Conservation (phyloP, 768 basidiomycete genomes). For the Mycena haematopus region DNA sequence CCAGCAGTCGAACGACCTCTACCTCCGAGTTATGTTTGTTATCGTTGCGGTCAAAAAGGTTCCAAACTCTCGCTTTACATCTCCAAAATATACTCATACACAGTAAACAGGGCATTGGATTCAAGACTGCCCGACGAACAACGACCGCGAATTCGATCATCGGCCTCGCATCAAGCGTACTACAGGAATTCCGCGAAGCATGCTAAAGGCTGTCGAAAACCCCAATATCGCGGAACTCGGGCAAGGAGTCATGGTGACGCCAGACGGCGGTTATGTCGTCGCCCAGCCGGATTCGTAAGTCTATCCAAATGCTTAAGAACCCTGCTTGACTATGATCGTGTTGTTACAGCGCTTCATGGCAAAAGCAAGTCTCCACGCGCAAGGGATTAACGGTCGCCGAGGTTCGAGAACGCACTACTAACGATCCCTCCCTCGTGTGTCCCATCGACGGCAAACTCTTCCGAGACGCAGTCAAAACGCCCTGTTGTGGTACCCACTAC, state of each 20-base stretch:
- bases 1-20: constrained; percentile 71
- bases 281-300: constrained; percentile 96
- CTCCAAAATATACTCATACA: constrained; percentile 20
- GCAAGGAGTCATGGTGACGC: constrained; percentile 97
- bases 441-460: constrained; percentile 93
- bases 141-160: constrained; percentile 93
- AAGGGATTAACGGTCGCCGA: constrained; percentile 88
- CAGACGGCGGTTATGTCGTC: constrained; percentile 97
- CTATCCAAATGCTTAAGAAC: neutral
- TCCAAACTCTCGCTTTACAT: constrained; percentile 29
- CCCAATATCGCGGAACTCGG: constrained; percentile 72
- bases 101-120: constrained; percentile 91
- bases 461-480: constrained; percentile 93
- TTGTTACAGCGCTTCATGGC: constrained; percentile 82
- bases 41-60: constrained; percentile 99
- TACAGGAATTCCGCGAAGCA: constrained; percentile 97
- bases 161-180: constrained; percentile 96
- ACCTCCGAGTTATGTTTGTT: constrained; percentile 96
- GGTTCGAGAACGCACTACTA: constrained; percentile 83
- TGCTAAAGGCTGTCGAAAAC: constrained; percentile 94
- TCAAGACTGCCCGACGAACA: constrained; percentile 97
- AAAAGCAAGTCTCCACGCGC: constrained; percentile 83
- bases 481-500: constrained; percentile 89
- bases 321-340: neutral
- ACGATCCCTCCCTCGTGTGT: constrained; percentile 82